Conservation (phyloP, 805 yeast species). For the Schizosaccharomyces cryophilus region DNA sequence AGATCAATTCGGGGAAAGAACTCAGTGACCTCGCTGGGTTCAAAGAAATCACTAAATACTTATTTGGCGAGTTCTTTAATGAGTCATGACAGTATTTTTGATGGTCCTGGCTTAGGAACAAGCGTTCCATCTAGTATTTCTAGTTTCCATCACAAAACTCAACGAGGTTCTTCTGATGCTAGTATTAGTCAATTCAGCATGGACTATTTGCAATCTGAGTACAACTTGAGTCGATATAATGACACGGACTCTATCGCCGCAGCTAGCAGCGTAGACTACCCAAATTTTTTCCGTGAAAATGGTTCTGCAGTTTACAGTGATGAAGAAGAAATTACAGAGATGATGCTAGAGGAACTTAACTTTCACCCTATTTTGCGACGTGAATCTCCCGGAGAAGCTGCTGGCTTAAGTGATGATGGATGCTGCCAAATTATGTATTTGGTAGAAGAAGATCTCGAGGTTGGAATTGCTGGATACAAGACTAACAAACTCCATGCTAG, state of each 20-base stretch:
- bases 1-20: not conserved
- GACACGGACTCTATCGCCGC: not conserved
- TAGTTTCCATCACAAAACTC: conserved; percentile 8
- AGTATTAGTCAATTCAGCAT: not conserved
- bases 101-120: conserved; percentile 11
- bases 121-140: conserved; percentile 11
- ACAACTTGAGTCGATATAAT: not conserved
- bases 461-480: conserved; percentile 78
- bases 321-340: conserved; percentile 4
- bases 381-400: conserved; percentile 1
- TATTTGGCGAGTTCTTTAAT: conserved; percentile 3
- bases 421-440: conserved; percentile 58
- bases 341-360: not conserved
- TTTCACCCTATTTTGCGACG: not conserved
- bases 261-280: not conserved
- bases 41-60: not conserved
- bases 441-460: conserved; percentile 83
- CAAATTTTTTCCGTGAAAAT: not conserved
- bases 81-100: conserved; percentile 10
- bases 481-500: conserved; percentile 24
- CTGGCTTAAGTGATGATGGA: conserved; percentile 7
- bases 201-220: not conserved
- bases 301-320: conserved; percentile 3
- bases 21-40: not conserved
- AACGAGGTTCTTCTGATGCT: not conserved